Conservation (phyloP, 169 alveolate genomes). For the Ichthyophthirius multifiliis region DNA sequence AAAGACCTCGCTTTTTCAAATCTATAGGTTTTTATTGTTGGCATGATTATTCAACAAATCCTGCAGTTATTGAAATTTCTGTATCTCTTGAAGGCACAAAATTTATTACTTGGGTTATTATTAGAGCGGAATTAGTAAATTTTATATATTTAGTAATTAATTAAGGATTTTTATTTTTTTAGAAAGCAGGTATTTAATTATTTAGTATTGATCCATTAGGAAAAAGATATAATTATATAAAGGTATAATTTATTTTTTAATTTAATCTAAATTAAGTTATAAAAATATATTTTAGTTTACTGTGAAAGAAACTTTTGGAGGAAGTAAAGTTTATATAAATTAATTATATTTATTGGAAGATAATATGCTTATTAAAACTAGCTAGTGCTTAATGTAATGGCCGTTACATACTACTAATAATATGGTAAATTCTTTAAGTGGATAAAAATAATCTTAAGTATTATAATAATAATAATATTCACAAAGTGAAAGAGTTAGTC, state of each 20-base stretch:
- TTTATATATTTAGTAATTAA: neutral
- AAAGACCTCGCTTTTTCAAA: conserved; percentile 38
- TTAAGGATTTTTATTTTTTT: neutral
- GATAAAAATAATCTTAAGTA: neutral
- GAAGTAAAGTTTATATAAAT: conserved; percentile 34
- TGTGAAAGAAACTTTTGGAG: conserved; percentile 41
- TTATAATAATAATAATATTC: neutral
- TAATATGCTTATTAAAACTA: neutral
- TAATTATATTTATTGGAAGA: conserved; percentile 31
- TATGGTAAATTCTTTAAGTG: neutral
- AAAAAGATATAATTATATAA: conserved; percentile 27
- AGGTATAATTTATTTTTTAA: neutral
- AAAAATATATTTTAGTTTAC: neutral
- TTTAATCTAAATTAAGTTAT: neutral
- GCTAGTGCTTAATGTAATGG: neutral
- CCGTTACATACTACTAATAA: neutral
- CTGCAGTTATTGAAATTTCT: conserved; percentile 42
- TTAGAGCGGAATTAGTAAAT: conserved; percentile 30
- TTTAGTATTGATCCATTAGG: conserved; percentile 38
- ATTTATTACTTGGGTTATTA: conserved; percentile 33
- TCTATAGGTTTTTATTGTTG: conserved; percentile 57
- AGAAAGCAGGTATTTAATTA: conserved; percentile 29
- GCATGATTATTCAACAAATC: conserved; percentile 55
- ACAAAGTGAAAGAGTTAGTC: too few relatives aligned
- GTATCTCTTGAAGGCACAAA: conserved; percentile 34